Conservation (phyloP, 139 green algal species). For the Coelastrella sp. region DNA sequence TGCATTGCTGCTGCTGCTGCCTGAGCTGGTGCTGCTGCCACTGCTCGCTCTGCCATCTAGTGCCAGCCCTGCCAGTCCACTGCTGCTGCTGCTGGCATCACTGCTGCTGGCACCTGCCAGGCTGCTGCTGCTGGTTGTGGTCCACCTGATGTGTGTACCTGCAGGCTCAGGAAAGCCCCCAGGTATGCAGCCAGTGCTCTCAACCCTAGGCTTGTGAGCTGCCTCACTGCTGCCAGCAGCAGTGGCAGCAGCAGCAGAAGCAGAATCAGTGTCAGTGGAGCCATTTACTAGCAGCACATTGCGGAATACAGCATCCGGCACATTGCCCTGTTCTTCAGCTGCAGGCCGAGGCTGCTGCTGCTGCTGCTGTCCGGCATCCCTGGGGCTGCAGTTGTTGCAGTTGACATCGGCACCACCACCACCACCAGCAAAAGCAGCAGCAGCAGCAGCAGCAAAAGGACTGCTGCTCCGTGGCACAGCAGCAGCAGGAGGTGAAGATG, state of each 20-base stretch:
- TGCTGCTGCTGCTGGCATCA: background rate
- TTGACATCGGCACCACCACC: background rate
- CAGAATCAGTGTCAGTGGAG: background rate
- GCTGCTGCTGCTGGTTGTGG: constrained; percentile 37
- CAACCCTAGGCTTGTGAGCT: constrained; percentile 5
- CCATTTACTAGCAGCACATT: background rate
- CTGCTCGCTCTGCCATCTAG: background rate
- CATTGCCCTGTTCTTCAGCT: background rate
- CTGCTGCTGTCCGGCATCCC: too few relatives aligned
- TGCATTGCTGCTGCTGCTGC: constrained; percentile 22
- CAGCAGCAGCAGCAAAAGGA: background rate
- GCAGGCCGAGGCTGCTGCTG: too few relatives aligned
- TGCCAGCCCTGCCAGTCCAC: background rate
- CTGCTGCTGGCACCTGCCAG: constrained; percentile 4
- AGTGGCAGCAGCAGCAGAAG: background rate
- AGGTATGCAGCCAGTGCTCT: constrained; percentile 22
- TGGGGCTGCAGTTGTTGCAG: background rate
- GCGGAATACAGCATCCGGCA: background rate
- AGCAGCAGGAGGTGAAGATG: background rate
- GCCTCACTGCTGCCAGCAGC: background rate
- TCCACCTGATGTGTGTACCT: constrained; percentile 13
- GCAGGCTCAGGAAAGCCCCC: background rate
- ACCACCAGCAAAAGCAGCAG: background rate
- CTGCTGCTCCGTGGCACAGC: background rate
- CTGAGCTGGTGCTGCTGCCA: constrained; percentile 8